Percentiles rank a stretch among this genome's conserved stretches.
Conservation (phyloP, 164 flowering plant species). For the Taxillus chinensis region DNA sequence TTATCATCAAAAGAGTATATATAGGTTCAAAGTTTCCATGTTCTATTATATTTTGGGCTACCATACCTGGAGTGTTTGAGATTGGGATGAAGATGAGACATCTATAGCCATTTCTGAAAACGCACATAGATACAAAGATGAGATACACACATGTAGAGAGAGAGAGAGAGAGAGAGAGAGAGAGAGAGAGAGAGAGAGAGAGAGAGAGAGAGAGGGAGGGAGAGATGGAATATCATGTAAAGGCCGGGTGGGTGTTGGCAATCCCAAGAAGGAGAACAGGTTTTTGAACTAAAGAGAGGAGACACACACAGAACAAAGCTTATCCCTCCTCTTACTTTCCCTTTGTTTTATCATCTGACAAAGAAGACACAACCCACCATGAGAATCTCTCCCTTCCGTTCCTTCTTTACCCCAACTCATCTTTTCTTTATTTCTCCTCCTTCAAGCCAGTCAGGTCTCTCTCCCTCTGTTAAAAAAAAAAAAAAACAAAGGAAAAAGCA, state of each 20-base stretch:
- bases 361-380: not conserved
- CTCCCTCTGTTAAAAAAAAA: not conserved
- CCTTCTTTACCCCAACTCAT: not conserved
- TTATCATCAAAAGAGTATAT: too few relatives aligned
- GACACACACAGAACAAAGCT: not conserved
- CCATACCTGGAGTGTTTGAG: not conserved
- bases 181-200: not conserved
- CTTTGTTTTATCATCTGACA: not conserved
- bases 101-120: too few relatives aligned
- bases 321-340: not conserved
- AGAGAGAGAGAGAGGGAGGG: not conserved
- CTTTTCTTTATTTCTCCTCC: not conserved
- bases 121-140: too few relatives aligned
- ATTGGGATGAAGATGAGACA: not conserved
- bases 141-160: not conserved
- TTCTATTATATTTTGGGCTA: not conserved
- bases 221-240: conserved; percentile 2
- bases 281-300: not conserved
- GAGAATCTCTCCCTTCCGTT: not conserved
- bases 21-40: not conserved
- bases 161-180: not conserved
- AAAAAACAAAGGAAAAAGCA: too few relatives aligned
- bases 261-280: conserved; percentile 13
- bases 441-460: too few relatives aligned
- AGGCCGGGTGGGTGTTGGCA: conserved; percentile 7